Percentiles rank a stretch among this genome's conserved stretches.
Evolutionary conservation across 2,329 filamentous ascomycete species (phyloP).

Genomic region (Curvularia hawaiiensis): DNA sequence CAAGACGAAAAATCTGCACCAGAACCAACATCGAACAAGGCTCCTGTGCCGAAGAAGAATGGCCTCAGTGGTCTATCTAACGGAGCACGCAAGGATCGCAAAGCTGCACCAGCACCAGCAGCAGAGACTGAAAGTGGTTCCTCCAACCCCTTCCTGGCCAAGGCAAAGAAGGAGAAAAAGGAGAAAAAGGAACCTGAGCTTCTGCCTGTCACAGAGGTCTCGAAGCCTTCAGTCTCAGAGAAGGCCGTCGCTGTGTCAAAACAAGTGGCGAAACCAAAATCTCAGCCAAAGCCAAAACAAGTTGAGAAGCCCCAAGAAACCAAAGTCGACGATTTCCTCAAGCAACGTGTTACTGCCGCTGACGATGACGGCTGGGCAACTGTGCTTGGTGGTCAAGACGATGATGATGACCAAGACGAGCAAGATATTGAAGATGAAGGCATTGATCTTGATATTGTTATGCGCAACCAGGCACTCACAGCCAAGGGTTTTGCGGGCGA

Average conservation of each 20-base stretch:
- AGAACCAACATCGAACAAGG: conserved; percentile 16
- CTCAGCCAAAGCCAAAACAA: conserved; percentile 26
- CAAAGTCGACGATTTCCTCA: conserved; percentile 36
- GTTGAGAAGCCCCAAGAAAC: conserved; percentile 13
- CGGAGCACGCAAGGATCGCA: conserved; percentile 18
- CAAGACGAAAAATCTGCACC: conserved; percentile 31
- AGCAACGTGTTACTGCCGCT: conserved; percentile 39
- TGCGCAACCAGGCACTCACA: conserved; percentile 69
- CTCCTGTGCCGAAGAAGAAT: conserved; percentile 15
- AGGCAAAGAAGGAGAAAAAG: conserved; percentile 38
- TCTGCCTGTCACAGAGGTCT: conserved; percentile 11
- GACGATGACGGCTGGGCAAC: conserved; percentile 54
- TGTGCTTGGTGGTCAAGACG: conserved; percentile 46
- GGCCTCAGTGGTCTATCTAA: conserved; percentile 21
- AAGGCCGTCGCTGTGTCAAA: conserved; percentile 23
- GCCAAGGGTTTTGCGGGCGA: conserved; percentile 84
- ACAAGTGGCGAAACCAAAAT: conserved; percentile 21
- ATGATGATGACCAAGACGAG: conserved; percentile 29
- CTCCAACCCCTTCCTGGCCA: conserved; percentile 43
- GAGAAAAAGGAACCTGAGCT: conserved; percentile 20
- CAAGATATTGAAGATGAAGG: conserved; percentile 47
- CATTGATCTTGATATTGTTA: conserved; percentile 48
- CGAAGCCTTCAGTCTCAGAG: conserved; percentile 9
- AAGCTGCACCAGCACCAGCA: conserved; percentile 1
- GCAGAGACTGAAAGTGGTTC: conserved; percentile 16